phyloP scores from a whole-genome alignment of 2,329 filamentous ascomycete genomes.

The Hymenoscyphus albidus region DNA sequence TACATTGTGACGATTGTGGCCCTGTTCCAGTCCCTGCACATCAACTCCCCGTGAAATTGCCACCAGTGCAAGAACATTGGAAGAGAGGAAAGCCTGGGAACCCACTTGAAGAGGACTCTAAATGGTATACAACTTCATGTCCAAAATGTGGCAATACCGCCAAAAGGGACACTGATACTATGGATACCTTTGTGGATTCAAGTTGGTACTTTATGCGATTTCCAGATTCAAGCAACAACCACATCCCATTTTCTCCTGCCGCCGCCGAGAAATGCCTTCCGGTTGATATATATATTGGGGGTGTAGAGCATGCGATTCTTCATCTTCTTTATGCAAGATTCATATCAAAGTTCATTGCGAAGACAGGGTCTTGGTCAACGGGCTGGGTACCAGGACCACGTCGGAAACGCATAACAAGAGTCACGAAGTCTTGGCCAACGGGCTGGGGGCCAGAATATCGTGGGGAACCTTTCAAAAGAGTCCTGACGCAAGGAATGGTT shows the following conservation, averaged over 20 bases:
- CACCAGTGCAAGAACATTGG: constrained; percentile 65
- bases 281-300: constrained; percentile 85
- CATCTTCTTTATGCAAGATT: constrained; percentile 88
- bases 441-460: constrained; percentile 37
- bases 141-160: constrained; percentile 69
- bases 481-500: constrained; percentile 90
- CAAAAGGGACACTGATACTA: constrained; percentile 84
- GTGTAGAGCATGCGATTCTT: constrained; percentile 85
- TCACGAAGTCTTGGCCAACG: constrained; percentile 45
- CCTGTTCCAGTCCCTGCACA: constrained; percentile 72
- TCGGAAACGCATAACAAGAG: too few species aligned
- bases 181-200: constrained; percentile 95
- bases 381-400: constrained; percentile 29
- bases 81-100: constrained; percentile 68
- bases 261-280: constrained; percentile 58
- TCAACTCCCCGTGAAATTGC: constrained; percentile 73
- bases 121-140: constrained; percentile 73
- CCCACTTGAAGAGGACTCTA: constrained; percentile 65
- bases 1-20: constrained; percentile 76
- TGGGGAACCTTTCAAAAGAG: constrained; percentile 74
- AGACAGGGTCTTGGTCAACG: constrained; percentile 46
- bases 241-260: constrained; percentile 57
- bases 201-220: constrained; percentile 92
- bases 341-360: constrained; percentile 79
- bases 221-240: constrained; percentile 62